Percentiles rank a stretch among this genome's conserved stretches.
These are phyloP conservation scores for Auriculariales sp. DNA, from an alignment of 768 basidiomycete genomes.

Conservation along the genomic window DNA sequence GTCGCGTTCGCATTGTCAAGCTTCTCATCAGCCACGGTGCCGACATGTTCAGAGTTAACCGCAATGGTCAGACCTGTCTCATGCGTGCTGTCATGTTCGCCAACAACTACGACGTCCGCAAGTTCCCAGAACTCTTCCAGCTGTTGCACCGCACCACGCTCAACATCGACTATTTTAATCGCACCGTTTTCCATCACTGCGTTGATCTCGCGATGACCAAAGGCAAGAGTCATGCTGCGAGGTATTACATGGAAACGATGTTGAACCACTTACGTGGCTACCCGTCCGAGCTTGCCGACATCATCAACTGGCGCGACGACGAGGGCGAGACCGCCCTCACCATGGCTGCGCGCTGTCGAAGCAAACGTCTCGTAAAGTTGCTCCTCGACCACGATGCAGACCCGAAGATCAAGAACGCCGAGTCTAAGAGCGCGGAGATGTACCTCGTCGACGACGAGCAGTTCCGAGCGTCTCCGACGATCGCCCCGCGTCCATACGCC, in stretches of 20 bases:
- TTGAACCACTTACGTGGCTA: slow-evolving; percentile 77
- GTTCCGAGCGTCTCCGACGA: slow-evolving; percentile 81
- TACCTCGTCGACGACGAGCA: slow-evolving; percentile 98
- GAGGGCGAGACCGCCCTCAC: slow-evolving; percentile 97
- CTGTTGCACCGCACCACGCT: slow-evolving; percentile 94
- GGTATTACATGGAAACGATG: slow-evolving; percentile 98
- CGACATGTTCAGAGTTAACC: slow-evolving; percentile 94
- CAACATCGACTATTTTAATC: slow-evolving; percentile 95
- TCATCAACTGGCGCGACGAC: slow-evolving; percentile 98
- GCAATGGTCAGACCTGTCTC: slow-evolving; percentile 87
- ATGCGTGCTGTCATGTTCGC: slow-evolving; percentile 99
- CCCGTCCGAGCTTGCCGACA: slow-evolving; percentile 90
- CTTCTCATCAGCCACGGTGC: slow-evolving; percentile 86
- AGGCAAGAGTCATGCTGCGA: slow-evolving; percentile 91
- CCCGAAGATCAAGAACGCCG: slow-evolving; percentile 85
- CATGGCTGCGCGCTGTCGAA: slow-evolving; percentile 88
- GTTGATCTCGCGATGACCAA: slow-evolving; percentile 96
- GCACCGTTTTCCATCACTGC: slow-evolving; percentile 96
- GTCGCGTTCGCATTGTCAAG: slow-evolving; percentile 90
- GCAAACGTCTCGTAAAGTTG: slow-evolving; percentile 88
- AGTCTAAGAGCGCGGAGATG: slow-evolving; percentile 94
- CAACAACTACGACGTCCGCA: slow-evolving; percentile 98
- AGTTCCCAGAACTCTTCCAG: slow-evolving; percentile 95
- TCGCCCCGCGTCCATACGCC: slow-evolving; percentile 43
- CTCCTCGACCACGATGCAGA: slow-evolving; percentile 94